A percentile compares a stretch with the other conserved stretches of the same genome.
Evolutionary conservation across 768 basidiomycete species (phyloP).

Genomic region (Ephemerocybe angulata): DNA sequence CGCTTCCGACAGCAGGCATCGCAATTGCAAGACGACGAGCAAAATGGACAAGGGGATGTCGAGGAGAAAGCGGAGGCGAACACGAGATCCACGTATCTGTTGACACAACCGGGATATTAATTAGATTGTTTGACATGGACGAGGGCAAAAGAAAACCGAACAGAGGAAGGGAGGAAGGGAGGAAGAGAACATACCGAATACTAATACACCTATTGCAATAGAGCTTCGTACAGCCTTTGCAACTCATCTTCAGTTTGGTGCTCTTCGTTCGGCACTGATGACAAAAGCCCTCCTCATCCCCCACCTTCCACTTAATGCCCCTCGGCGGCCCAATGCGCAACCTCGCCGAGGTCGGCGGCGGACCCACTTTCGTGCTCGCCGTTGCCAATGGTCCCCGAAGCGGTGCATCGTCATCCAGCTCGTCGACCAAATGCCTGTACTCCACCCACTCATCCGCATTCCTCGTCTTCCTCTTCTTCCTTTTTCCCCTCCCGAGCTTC

Average conservation of each 20-base stretch:
- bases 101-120: not conserved
- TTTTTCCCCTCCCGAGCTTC: not conserved
- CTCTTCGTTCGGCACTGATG: constrained; percentile 6
- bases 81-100: constrained; percentile 2
- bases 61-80: not conserved
- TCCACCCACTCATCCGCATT: not conserved
- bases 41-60: not conserved
- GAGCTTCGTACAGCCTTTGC: not conserved
- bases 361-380: not conserved
- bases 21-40: constrained; percentile 2
- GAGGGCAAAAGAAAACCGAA: not conserved
- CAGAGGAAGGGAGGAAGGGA: not conserved
- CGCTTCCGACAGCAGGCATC: constrained; percentile 8
- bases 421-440: no score
- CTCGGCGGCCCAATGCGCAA: not conserved
- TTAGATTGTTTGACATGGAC: not conserved
- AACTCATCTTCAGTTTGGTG: constrained; percentile 2
- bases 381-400: no score
- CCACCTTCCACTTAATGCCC: not conserved
- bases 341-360: not conserved
- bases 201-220: constrained; percentile 5
- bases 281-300: not conserved
- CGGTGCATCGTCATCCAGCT: no score
- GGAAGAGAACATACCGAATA: not conserved
- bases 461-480: not conserved